These are phyloP conservation scores for Metschnikowia colocasiae DNA, from an alignment of 805 yeast genomes.

Conservation along the genomic window DNA sequence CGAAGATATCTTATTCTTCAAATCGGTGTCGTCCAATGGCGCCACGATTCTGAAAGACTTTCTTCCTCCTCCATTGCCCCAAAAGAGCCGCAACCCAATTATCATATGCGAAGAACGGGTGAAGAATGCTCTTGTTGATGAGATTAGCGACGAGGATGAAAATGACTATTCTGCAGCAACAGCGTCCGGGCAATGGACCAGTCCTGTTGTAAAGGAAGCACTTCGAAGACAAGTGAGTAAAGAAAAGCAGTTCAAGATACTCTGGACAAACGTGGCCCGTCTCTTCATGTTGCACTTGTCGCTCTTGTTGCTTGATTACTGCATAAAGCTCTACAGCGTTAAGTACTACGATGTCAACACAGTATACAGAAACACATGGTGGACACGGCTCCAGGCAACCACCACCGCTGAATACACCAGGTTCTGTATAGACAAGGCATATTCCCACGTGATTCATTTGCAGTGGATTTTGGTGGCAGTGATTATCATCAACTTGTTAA, in stretches of 20 bases:
- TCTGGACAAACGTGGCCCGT: conserved; percentile 26
- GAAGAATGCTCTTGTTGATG: conserved; percentile 2
- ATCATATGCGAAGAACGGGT: conserved; percentile 5
- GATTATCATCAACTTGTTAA: conserved; percentile 25
- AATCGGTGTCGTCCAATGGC: conserved; percentile 7
- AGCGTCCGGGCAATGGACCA: conserved; percentile 32
- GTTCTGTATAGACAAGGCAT: background rate
- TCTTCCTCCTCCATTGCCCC: conserved; percentile 12
- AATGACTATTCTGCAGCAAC: background rate
- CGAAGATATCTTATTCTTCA: conserved; percentile 6
- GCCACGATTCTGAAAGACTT: conserved; percentile 12
- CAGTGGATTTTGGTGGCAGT: conserved; percentile 23
- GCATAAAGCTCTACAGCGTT: conserved; percentile 9
- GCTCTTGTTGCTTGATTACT: conserved; percentile 8
- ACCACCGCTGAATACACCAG: background rate
- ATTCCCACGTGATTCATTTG: conserved; percentile 7
- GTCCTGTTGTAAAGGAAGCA: conserved; percentile 44
- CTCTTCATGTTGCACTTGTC: conserved; percentile 29
- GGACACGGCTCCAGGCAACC: conserved; percentile 4
- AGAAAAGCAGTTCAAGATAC: conserved; percentile 33
- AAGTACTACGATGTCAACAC: conserved; percentile 9
- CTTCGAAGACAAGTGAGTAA: conserved; percentile 42
- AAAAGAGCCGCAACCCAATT: conserved; percentile 12
- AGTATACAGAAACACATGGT: conserved; percentile 9
- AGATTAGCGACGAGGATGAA: conserved; percentile 5